These are phyloP conservation scores for Gossypium laxum DNA, from an alignment of 441 rosid species.

Conservation along the genomic window DNA sequence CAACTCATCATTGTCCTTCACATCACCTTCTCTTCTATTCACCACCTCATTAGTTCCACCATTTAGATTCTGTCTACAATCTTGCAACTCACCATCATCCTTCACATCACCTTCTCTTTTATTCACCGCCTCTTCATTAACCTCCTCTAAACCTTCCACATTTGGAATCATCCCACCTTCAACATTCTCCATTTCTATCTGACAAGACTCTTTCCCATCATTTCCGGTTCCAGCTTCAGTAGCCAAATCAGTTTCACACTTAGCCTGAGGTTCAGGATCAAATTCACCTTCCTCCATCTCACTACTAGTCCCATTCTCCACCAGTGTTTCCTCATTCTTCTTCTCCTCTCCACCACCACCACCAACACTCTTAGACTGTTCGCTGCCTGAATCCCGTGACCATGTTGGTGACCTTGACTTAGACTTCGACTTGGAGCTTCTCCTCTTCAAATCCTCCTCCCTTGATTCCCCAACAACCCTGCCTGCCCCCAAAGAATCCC, in stretches of 20 bases:
- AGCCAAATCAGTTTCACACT: constrained; percentile 12
- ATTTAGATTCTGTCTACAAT: constrained; percentile 23
- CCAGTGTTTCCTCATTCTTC: constrained; percentile 32
- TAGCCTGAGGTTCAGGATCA: constrained; percentile 49
- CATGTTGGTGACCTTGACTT: constrained; percentile 47
- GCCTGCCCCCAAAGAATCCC: constrained; percentile 41
- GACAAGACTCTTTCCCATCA: constrained; percentile 22
- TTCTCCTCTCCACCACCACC: constrained; percentile 21
- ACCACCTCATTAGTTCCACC: constrained; percentile 23
- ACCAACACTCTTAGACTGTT: constrained; percentile 52
- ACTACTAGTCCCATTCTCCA: constrained; percentile 53
- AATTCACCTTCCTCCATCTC: constrained; percentile 99
- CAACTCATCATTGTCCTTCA: constrained; percentile 26
- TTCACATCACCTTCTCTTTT: constrained; percentile 24
- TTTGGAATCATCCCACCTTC: constrained; percentile 17
- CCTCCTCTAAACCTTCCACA: constrained; percentile 20
- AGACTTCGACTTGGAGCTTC: constrained; percentile 30
- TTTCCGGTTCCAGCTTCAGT: constrained; percentile 7
- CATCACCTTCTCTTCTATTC: constrained; percentile 13
- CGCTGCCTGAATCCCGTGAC: constrained; percentile 61
- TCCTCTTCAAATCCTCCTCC: constrained; percentile 20
- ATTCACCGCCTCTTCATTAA: constrained; percentile 16
- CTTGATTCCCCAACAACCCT: constrained; percentile 31
- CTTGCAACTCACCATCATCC: constrained; percentile 26
- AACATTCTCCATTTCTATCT: constrained; percentile 26